A percentile compares a stretch with the other conserved stretches of the same genome.
These are phyloP conservation scores for Stephania japonica DNA, from an alignment of 164 flowering plant species.

Conservation along the genomic window DNA sequence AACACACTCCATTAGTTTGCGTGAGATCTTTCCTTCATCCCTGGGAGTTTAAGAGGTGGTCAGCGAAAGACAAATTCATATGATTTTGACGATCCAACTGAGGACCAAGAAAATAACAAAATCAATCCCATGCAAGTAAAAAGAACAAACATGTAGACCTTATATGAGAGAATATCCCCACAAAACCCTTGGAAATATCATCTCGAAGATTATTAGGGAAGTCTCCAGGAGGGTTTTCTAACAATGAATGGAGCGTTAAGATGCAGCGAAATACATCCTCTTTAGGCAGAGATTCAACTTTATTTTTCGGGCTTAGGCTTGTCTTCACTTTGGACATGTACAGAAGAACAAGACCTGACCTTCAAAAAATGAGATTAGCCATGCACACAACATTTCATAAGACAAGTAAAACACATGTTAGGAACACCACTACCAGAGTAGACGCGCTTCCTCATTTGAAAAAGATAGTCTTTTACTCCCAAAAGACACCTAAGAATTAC, in stretches of 20 bases:
- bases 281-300: slow-evolving; percentile 35
- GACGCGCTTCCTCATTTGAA: slow-evolving; percentile 68
- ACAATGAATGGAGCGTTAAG: slow-evolving; percentile 71
- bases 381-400: background rate
- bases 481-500: slow-evolving; percentile 68
- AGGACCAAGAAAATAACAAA: background rate
- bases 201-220: slow-evolving; percentile 58
- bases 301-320: slow-evolving; percentile 33
- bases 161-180: slow-evolving; percentile 46
- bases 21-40: slow-evolving; percentile 80
- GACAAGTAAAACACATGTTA: background rate
- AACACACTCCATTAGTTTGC: slow-evolving; percentile 85
- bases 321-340: slow-evolving; percentile 59
- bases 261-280: slow-evolving; percentile 72
- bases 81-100: slow-evolving; percentile 8
- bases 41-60: slow-evolving; percentile 30
- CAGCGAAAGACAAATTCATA: slow-evolving; percentile 1
- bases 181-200: slow-evolving; percentile 54
- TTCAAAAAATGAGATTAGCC: slow-evolving; percentile 5
- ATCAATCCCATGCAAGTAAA: background rate
- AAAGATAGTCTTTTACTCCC: slow-evolving; percentile 50
- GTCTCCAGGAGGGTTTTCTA: slow-evolving; percentile 94
- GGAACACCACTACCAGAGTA: slow-evolving; percentile 54
- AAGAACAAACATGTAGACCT: slow-evolving; percentile 36
- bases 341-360: slow-evolving; percentile 55